Conservation (phyloP, 2,329 filamentous ascomycete genomes). For the Xylariaceae sp. region DNA sequence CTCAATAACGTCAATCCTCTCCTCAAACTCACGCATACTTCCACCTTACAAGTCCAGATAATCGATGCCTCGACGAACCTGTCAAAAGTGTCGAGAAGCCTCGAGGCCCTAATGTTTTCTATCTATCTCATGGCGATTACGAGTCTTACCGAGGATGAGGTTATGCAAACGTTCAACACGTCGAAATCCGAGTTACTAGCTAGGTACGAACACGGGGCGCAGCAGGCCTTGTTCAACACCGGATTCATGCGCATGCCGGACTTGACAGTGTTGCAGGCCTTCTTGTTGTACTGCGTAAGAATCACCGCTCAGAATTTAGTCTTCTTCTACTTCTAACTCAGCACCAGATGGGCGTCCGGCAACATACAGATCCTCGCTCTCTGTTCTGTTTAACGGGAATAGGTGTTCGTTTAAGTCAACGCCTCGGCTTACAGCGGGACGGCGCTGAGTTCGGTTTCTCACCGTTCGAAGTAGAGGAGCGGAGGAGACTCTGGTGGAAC, state of each 20-base stretch:
- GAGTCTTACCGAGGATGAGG: slow-evolving; percentile 53
- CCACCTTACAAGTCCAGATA: slow-evolving; percentile 59
- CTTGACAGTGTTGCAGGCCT: slow-evolving; percentile 61
- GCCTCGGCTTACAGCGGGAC: slow-evolving; percentile 64
- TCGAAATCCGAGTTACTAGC: slow-evolving; percentile 45
- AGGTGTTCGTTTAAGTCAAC: slow-evolving; percentile 61
- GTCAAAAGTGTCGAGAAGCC: slow-evolving; percentile 47
- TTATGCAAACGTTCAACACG: slow-evolving; percentile 47
- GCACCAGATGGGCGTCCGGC: slow-evolving; percentile 49
- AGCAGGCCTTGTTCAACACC: slow-evolving; percentile 61
- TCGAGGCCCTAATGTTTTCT: slow-evolving; percentile 65
- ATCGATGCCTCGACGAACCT: slow-evolving; percentile 56
- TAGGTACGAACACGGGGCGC: slow-evolving; percentile 53
- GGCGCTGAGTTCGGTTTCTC: slow-evolving; percentile 45
- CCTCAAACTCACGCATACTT: slow-evolving; percentile 62
- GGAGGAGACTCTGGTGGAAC: slow-evolving; percentile 70
- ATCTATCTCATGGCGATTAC: slow-evolving; percentile 56
- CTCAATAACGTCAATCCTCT: slow-evolving; percentile 65
- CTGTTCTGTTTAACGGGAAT: slow-evolving; percentile 59
- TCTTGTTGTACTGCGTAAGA: slow-evolving; percentile 59
- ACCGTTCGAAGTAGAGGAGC: slow-evolving; percentile 62
- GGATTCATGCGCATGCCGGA: slow-evolving; percentile 63
- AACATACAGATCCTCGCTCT: slow-evolving; percentile 55
- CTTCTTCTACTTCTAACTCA: slow-evolving; percentile 26
- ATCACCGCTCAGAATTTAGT: neutral